Evolutionary conservation across 1,139 yeast species (phyloP), one percentile per base, ranked within the genome.

Genomic region (Lodderomyces theae): DNA sequence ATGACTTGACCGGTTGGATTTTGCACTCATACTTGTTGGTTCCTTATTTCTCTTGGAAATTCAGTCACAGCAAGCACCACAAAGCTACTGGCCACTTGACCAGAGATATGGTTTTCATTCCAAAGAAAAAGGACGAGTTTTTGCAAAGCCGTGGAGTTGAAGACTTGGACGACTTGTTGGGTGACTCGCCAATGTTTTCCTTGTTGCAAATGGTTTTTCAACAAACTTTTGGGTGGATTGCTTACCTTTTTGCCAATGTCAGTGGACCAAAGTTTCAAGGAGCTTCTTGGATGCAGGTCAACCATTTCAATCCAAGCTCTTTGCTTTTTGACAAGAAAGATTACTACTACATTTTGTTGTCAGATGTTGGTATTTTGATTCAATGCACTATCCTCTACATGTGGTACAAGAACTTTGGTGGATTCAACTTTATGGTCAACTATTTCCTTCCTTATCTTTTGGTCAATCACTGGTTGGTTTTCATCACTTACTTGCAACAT

Each of bases 1-100:
- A 79, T 51, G 82, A 79, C 54, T 56, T 72, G 28, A 74, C 77
- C 39, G 84, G 84, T 37, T 79, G 82, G 82, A 60, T 77, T 18
- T 63, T 79, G 44, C 84, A 79, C 58, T 74, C 81, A 30, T 78
- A 74, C 54, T 61, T 77, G 46, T 56, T 75, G 52, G 83, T 78
- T 26, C 84, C 84, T 24, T 79, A 75, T 60, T 79, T 79, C 51
- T 76, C 82, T 4, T 79, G 84, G 84, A 79, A 79, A 51, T 77
- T 58, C 56, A 63, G 76, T 40, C 84, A 79, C 56, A 69, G 80
- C 36, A 78, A 77, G 66, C 84, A 79, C 59, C 84, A 79, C 60
- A 78, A 79, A 63, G 79, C 82, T 38, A 79, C 83, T 22, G 84
- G 83, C 44, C 80, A 79, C 54, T 52, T 79, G 48, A 63, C 76